These are phyloP conservation scores for Steccherinum ochraceum DNA, from an alignment of 768 basidiomycete genomes.

Conservation along the genomic window DNA sequence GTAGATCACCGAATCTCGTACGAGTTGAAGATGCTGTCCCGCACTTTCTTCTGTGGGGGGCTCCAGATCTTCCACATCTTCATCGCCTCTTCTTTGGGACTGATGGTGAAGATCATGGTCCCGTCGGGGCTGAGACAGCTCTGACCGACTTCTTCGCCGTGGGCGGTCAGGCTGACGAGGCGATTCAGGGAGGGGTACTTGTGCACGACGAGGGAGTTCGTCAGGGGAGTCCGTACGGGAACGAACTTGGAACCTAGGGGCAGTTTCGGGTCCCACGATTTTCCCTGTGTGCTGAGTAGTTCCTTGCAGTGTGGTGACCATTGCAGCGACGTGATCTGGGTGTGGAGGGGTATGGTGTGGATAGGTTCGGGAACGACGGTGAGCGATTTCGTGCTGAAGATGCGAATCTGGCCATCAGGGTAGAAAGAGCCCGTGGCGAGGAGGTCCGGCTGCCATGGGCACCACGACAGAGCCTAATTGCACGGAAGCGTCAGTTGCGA, in stretches of 20 bases:
- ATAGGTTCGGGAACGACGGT: constrained; percentile 42
- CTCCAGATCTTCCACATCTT: constrained; percentile 71
- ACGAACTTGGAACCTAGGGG: constrained; percentile 11
- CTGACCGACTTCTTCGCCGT: constrained; percentile 47
- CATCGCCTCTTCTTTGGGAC: constrained; percentile 58
- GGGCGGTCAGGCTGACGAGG: constrained; percentile 51
- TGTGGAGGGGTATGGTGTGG: constrained; percentile 35
- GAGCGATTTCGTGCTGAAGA: constrained; percentile 45
- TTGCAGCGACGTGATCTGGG: constrained; percentile 54
- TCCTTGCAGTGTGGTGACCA: constrained; percentile 57
- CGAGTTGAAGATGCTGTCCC: constrained; percentile 39
- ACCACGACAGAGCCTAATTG: constrained; percentile 63
- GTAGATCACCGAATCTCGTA: constrained; percentile 36
- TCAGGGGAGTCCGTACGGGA: constrained; percentile 18
- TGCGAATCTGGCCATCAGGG: constrained; percentile 50
- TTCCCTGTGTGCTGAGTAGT: constrained; percentile 54
- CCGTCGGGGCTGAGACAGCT: constrained; percentile 61
- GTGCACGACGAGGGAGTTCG: constrained; percentile 42
- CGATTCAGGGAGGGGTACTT: constrained; percentile 47
- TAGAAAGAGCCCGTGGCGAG: constrained; percentile 64
- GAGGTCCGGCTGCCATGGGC: constrained; percentile 64
- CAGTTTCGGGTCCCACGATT: constrained; percentile 29
- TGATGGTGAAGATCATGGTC: constrained; percentile 57
- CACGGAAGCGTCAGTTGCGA: not conserved
- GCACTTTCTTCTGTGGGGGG: constrained; percentile 19